phyloP scores from a whole-genome alignment of 352 stramenopile genomes.

The Elongisporangium prolatum region DNA sequence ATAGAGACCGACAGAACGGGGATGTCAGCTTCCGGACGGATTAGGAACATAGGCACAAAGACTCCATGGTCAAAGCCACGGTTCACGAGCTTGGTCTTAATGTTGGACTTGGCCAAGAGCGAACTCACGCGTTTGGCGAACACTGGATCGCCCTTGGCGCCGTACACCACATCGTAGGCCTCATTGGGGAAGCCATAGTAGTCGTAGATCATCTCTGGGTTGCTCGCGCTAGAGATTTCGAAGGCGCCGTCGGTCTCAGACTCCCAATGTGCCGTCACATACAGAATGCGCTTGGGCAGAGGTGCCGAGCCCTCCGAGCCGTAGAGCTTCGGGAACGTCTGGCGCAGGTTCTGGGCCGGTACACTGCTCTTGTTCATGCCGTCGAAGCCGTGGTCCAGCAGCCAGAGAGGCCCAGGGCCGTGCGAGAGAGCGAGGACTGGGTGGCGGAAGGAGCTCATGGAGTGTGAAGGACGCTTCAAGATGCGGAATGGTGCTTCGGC shows the following conservation, averaged over 20 bases:
- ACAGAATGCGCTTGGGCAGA: conserved; percentile 65
- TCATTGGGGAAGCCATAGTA: conserved; percentile 87
- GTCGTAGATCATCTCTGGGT: conserved; percentile 72
- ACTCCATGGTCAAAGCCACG: conserved; percentile 89
- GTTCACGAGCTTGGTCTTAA: conserved; percentile 35
- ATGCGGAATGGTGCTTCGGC: conserved; percentile 11
- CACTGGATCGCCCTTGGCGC: conserved; percentile 49
- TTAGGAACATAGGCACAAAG: conserved; percentile 89
- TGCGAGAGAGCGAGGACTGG: conserved; percentile 38
- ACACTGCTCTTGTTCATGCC: conserved; percentile 19
- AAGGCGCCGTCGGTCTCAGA: conserved; percentile 15
- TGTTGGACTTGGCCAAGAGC: conserved; percentile 36
- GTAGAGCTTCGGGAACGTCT: conserved; percentile 31
- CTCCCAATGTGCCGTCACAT: conserved; percentile 89
- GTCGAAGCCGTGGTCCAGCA: conserved; percentile 24
- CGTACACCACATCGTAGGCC: conserved; percentile 83
- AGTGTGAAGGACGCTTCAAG: too few relatives aligned
- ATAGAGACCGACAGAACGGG: conserved; percentile 85
- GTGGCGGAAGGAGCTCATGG: conserved; percentile 6
- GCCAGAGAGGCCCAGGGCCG: conserved; percentile 37
- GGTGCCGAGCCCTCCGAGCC: conserved; percentile 16
- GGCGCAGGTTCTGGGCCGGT: conserved; percentile 22
- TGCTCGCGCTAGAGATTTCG: conserved; percentile 44
- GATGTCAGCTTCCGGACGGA: conserved; percentile 84
- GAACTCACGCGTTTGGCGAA: conserved; percentile 62